Conservation (phyloP, 257 asterid species). For the Nicotiana tomentosiformis region DNA sequence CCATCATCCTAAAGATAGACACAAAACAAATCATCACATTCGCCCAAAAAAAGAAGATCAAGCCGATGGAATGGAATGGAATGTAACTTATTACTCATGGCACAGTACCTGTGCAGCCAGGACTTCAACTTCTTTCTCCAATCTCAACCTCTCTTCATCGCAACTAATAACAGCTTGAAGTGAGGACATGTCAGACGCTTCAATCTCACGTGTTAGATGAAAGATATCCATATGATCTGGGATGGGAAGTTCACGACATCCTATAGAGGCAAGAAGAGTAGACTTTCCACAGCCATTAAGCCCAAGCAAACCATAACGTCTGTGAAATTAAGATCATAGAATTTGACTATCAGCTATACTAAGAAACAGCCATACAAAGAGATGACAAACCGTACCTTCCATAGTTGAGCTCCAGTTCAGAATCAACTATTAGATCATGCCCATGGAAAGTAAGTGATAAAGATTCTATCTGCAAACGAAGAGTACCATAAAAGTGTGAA, state of each 20-base stretch:
- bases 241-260: constrained; percentile 86
- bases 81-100: neutral
- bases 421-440: constrained; percentile 90
- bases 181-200: constrained; percentile 95
- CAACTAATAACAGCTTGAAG: constrained; percentile 93
- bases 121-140: constrained; percentile 86
- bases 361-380: neutral
- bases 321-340: constrained; percentile 21
- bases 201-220: constrained; percentile 87
- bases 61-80: neutral
- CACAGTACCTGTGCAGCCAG: constrained; percentile 64
- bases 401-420: constrained; percentile 88
- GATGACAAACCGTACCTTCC: constrained; percentile 54
- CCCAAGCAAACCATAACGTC: constrained; percentile 98
- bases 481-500: neutral
- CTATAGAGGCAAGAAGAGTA: constrained; percentile 90
- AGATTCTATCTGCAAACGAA: constrained; percentile 72
- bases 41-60: neutral
- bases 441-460: constrained; percentile 97
- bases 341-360: neutral
- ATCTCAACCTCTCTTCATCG: constrained; percentile 80
- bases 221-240: constrained; percentile 98
- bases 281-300: constrained; percentile 97
- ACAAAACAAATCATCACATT: neutral
- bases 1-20: constrained; percentile 67